Evolutionary conservation across 768 basidiomycete species (phyloP).

Genomic region (Amanita thiersii): DNA sequence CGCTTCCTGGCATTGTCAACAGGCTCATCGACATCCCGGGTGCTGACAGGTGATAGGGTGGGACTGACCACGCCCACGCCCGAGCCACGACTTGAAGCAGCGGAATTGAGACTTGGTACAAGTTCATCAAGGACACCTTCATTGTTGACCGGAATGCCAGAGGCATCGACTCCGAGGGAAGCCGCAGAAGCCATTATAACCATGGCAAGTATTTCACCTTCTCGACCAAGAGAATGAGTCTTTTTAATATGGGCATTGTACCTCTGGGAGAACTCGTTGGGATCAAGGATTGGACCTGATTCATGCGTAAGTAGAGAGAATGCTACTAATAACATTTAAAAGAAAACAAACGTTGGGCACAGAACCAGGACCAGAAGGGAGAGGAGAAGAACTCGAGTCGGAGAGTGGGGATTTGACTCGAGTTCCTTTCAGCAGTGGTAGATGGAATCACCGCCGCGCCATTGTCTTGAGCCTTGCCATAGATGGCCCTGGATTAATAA

Average conservation of each 20-base stretch:
- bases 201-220: constrained; percentile 72
- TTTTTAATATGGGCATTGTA: constrained; percentile 62
- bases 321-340: constrained; percentile 1
- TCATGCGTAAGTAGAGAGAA: not conserved
- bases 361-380: constrained; percentile 79
- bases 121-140: constrained; percentile 9
- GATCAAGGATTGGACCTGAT: constrained; percentile 80
- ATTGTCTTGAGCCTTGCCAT: constrained; percentile 55
- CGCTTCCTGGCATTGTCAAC: constrained; percentile 27
- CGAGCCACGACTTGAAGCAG: not conserved
- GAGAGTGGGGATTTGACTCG: constrained; percentile 61
- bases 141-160: constrained; percentile 31
- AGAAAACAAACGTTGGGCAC: constrained; percentile 59
- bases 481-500: constrained; percentile 50
- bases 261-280: constrained; percentile 68
- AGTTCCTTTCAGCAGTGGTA: constrained; percentile 29
- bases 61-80: not conserved
- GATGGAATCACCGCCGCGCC: constrained; percentile 26
- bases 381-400: constrained; percentile 76
- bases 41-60: not conserved
- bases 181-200: constrained; percentile 83
- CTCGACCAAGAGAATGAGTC: constrained; percentile 51
- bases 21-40: constrained; percentile 14
- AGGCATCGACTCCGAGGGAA: constrained; percentile 82
- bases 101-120: not conserved